These are phyloP conservation scores for Phaseolus lunatus DNA, from an alignment of 306 rosid genomes.

Conservation along the genomic window DNA sequence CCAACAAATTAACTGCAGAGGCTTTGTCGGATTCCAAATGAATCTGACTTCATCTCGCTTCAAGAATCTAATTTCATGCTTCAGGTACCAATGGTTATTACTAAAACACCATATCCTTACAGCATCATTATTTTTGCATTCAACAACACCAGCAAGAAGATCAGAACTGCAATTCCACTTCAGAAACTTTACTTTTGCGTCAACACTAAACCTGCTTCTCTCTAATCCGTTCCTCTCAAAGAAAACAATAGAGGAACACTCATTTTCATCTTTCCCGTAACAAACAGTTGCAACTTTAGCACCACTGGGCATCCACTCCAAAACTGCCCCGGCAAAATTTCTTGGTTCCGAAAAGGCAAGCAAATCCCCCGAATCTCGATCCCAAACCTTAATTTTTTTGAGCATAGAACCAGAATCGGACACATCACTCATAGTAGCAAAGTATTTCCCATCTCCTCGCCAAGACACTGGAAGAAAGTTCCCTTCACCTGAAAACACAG, in stretches of 20 bases:
- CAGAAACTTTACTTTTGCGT: conserved; percentile 67
- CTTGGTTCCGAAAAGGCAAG: conserved; percentile 78
- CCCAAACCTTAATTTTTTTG: conserved; percentile 86
- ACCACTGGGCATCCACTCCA: conserved; percentile 99
- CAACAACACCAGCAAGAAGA: conserved; percentile 88
- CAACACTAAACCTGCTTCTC: conserved; percentile 75
- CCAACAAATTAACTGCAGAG: conserved; percentile 87
- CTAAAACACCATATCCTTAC: conserved; percentile 86
- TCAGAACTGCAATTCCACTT: conserved; percentile 99
- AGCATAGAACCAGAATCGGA: conserved; percentile 45
- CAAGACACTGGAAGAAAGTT: conserved; percentile 64
- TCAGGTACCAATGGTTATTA: conserved; percentile 91
- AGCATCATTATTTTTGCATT: conserved; percentile 72
- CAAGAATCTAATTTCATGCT: conserved; percentile 79
- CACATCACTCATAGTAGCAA: conserved; percentile 64
- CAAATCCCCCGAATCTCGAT: conserved; percentile 77
- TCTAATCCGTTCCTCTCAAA: conserved; percentile 94
- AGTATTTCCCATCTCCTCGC: conserved; percentile 97
- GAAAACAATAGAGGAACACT: conserved; percentile 77
- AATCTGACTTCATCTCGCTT: conserved; percentile 73
- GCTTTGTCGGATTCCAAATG: conserved; percentile 83
- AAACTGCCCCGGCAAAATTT: conserved; percentile 65
- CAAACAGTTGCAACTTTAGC: conserved; percentile 89
- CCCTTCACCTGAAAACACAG: conserved; percentile 67
- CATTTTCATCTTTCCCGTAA: conserved; percentile 64